Conservation (phyloP, 2,329 filamentous ascomycete species). For the Calonectria pseudoreteaudii region DNA sequence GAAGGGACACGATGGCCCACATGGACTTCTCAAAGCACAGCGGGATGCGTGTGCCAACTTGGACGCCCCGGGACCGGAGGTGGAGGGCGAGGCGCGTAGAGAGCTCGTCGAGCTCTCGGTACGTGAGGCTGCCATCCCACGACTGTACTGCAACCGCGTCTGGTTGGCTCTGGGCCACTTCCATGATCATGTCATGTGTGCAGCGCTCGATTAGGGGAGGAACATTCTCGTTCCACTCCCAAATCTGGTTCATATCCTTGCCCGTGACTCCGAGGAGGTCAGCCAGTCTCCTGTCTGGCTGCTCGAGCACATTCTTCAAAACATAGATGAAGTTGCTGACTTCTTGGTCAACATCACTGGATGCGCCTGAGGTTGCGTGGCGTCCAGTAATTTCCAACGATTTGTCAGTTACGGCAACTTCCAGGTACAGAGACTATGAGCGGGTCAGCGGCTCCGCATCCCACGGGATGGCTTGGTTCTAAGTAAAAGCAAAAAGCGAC, state of each 20-base stretch:
- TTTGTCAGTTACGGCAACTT: slow-evolving; percentile 29
- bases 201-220: slow-evolving; percentile 54
- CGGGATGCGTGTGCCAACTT: slow-evolving; percentile 21
- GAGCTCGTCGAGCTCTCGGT: slow-evolving; percentile 55
- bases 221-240: slow-evolving; percentile 58
- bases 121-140: slow-evolving; percentile 63
- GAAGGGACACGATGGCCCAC: slow-evolving; percentile 45
- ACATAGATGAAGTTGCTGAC: slow-evolving; percentile 32
- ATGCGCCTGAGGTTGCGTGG: slow-evolving; percentile 15
- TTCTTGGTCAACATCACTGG: slow-evolving; percentile 26
- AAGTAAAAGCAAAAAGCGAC: background rate
- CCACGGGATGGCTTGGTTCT: background rate
- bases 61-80: slow-evolving; percentile 47
- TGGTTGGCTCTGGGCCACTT: slow-evolving; percentile 51
- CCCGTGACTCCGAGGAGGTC: slow-evolving; percentile 31
- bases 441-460: slow-evolving; percentile 6
- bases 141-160: slow-evolving; percentile 58
- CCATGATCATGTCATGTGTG: slow-evolving; percentile 61
- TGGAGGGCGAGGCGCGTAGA: slow-evolving; percentile 56
- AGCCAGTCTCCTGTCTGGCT: slow-evolving; percentile 20
- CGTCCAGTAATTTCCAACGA: slow-evolving; percentile 22
- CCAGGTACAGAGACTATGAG: slow-evolving; percentile 25
- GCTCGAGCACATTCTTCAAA: slow-evolving; percentile 25
- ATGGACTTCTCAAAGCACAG: slow-evolving; percentile 31
- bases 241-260: slow-evolving; percentile 57